A percentile compares a stretch with the other conserved stretches of the same genome.
Evolutionary conservation across 176 grass and related monocot species (phyloP).

Genomic region (Avena eriantha): DNA sequence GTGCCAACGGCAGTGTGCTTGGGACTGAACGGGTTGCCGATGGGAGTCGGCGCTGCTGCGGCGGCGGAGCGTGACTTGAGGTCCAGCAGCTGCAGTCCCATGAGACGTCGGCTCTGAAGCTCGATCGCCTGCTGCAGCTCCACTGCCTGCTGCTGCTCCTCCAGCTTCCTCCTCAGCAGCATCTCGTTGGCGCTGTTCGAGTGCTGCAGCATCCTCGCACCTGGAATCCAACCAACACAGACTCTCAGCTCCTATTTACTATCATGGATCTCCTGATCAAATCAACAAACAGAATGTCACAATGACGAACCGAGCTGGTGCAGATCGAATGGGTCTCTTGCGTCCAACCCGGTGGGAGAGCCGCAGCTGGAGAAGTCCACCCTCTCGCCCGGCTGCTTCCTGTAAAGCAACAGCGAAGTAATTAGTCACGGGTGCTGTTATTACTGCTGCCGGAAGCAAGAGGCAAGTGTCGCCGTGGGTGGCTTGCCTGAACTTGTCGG

Average conservation of each 20-base stretch:
- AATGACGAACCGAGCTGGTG: constrained; percentile 75
- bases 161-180: constrained; percentile 82
- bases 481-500: constrained; percentile 87
- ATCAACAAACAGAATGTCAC: not conserved
- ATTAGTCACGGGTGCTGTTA: not conserved
- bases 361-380: constrained; percentile 69
- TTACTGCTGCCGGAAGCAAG: constrained; percentile 22
- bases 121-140: constrained; percentile 93
- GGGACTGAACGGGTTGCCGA: constrained; percentile 45
- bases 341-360: constrained; percentile 65
- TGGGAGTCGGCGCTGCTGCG: constrained; percentile 21
- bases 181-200: constrained; percentile 68
- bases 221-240: constrained; percentile 36
- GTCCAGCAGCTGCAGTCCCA: constrained; percentile 75
- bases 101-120: constrained; percentile 81
- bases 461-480: constrained; percentile 9
- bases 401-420: constrained; percentile 42
- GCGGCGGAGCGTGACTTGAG: constrained; percentile 48
- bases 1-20: not conserved
- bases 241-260: not conserved
- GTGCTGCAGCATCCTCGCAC: constrained; percentile 83
- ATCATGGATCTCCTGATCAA: not conserved
- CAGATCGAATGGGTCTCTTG: constrained; percentile 79
- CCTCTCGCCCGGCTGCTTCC: constrained; percentile 76
- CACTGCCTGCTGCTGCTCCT: constrained; percentile 88